phyloP scores from a whole-genome alignment of 192 early-diverging fungal genomes.

The Allomyces arbusculus region DNA sequence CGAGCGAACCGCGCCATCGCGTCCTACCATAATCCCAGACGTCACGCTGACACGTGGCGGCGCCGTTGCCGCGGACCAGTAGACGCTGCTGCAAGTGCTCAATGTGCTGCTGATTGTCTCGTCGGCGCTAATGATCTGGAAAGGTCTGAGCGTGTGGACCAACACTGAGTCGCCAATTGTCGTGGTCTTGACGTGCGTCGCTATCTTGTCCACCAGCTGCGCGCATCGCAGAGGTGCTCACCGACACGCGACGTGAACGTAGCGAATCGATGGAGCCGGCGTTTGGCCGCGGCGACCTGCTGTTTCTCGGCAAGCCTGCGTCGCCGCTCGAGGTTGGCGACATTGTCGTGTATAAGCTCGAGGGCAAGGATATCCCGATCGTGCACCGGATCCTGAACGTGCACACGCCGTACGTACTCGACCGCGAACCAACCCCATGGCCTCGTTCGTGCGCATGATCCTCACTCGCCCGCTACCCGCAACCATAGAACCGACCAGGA shows the following conservation, averaged over 20 bases:
- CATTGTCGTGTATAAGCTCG: slow-evolving; percentile 83
- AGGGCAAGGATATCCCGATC: slow-evolving; percentile 77
- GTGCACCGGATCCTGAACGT: slow-evolving; percentile 88
- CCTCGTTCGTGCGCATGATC: neutral
- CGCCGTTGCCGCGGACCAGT: too few species aligned
- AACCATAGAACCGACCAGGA: neutral
- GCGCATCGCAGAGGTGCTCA: neutral
- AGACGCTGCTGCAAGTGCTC: slow-evolving; percentile 41
- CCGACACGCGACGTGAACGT: neutral
- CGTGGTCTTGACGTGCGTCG: slow-evolving; percentile 67
- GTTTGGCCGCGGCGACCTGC: slow-evolving; percentile 77
- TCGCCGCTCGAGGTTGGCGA: slow-evolving; percentile 69
- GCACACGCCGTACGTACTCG: slow-evolving; percentile 48
- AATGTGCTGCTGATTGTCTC: slow-evolving; percentile 76
- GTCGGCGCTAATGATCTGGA: slow-evolving; percentile 94
- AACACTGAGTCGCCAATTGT: slow-evolving; percentile 93
- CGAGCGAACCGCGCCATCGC: too few species aligned
- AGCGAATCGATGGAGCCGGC: slow-evolving; percentile 96
- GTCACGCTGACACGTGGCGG: too few species aligned
- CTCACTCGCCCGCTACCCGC: neutral
- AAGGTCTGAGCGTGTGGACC: slow-evolving; percentile 59
- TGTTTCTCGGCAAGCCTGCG: slow-evolving; percentile 58
- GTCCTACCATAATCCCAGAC: too few species aligned
- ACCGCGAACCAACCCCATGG: too few species aligned
- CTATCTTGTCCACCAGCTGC: neutral